Base-by-base conservation (phyloP, 768 basidiomycete species). In the Serendipita sp. region DNA sequence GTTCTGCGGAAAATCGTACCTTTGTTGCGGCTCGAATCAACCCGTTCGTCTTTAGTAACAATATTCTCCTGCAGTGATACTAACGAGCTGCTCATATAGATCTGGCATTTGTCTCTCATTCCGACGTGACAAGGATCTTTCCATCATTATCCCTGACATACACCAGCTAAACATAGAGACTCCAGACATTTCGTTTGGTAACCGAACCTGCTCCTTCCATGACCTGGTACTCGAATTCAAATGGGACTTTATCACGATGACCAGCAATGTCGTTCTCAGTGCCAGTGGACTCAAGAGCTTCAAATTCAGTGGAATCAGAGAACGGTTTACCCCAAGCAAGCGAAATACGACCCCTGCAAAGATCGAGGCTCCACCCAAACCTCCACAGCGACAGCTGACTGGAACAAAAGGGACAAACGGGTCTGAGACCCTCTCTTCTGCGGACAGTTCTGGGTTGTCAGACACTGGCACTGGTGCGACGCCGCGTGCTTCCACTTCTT, bases 21-120 rank as follows among this genome's bases (percentile, higher is more conserved):
- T 60, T 60, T 60, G 56, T 60, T 23, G 28, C 56, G 18, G 56
- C 56, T 35, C 8, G 56, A 30, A 60, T 60, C 56, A 60, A 60
- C n/a, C 28, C 56, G 56, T 60, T 8, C 18, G 56, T 60, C 56
- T 36, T 38, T 38, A 30, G 13, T 16, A 52, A 10, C 18, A 23
- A 52, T 18, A 10, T n/a, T 60, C 56, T n/a, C 10, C 13, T 60
- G 30, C 8, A 8, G n/a, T 8, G 7, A 5, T 32, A 51, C 48
- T 60, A 10, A 23, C 32, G 18, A 16, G n/a, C 11, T 52, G 18
- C 7, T n/a, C 32, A 10, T 32, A 38, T 8, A 60, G 56, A n/a
- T 60, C 56, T 60, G 56, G 56, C 23, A 32, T 60, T 60, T 60
- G 56, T 60, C 56, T 60, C n/a, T 60, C 56, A 10, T 60, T 60